Evolutionary conservation across 805 yeast genomes (phyloP), one percentile per base, ranked within the genome.

Genomic region (Candida parachauliodes): DNA sequence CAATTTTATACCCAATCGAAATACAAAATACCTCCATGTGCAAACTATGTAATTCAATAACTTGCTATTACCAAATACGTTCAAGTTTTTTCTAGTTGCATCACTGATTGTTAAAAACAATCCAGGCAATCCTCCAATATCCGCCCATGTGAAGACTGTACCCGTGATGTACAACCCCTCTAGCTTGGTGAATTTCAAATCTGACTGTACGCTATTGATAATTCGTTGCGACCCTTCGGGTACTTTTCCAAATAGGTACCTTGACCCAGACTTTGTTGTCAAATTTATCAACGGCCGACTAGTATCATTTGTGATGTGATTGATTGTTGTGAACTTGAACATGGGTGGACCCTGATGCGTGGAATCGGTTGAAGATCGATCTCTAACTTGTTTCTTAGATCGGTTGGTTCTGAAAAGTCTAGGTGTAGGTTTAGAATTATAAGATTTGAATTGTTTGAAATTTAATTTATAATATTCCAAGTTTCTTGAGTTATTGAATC

Each of bases 41-140:
- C 89, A 74, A 3, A 86, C 74, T 32, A 84, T 67, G 53, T 77
- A 81, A 8, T 56, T 44, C 15, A 63, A 43, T 11, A 64, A 40
- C 26, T 47, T 48, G 34, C 56, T 42, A 21, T 58, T 58, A 39
- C 72, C 67, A 34, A 78, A 74, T 0, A 87, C 61, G n/a, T 70
- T 70, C 26, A 85, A 54, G 5, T 68, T 68, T 33, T 74, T 72
- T 44, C 73, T 69, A 2, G 88, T 88, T 48, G 87, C 84, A 48
- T 88, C 96, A 40, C 86, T 79, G 10, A 84, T 68, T 0, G 97
- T 87, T 35, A 91, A 62, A 34, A 91, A 76, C 50, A 87, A 62
- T 0, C 98, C 98, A 0, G 98, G 97, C 5, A 91, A 59, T 0
- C 98, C 98, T n/a, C 95, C 87, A 2, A 88, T 62, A n/a, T 81